phyloP scores from a whole-genome alignment of 1,284 basidiomycete genomes.

The Malassezia arunalokei region DNA sequence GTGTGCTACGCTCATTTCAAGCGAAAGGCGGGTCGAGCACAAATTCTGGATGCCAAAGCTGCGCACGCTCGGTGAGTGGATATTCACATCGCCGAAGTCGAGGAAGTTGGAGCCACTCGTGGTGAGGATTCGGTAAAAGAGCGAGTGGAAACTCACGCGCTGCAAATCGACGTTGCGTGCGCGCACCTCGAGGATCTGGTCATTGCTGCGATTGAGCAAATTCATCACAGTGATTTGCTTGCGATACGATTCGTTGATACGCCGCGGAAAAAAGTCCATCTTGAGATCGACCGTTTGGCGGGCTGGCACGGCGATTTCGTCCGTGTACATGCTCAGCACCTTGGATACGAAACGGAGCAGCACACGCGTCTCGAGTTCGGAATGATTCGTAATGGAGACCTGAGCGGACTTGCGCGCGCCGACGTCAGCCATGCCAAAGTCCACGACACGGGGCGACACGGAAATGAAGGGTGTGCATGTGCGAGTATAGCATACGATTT shows the following conservation, averaged over 20 bases:
- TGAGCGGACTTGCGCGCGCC: constrained; percentile 48
- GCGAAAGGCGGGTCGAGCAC: constrained; percentile 43
- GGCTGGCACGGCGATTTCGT: constrained; percentile 50
- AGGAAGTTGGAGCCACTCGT: constrained; percentile 50
- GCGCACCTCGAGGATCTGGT: constrained; percentile 49
- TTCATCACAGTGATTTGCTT: constrained; percentile 50
- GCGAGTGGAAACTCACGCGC: constrained; percentile 51
- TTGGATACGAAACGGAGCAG: constrained; percentile 51
- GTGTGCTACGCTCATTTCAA: constrained; percentile 50
- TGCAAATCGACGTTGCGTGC: constrained; percentile 50
- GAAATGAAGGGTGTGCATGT: constrained; percentile 50
- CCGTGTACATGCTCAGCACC: constrained; percentile 50
- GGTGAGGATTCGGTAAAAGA: constrained; percentile 51
- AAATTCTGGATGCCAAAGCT: constrained; percentile 50
- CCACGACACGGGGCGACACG: constrained; percentile 47
- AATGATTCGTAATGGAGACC: constrained; percentile 48
- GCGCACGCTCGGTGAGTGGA: constrained; percentile 49
- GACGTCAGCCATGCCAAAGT: constrained; percentile 51
- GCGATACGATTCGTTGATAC: constrained; percentile 50
- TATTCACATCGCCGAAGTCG: constrained; percentile 51
- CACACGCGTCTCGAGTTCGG: constrained; percentile 49
- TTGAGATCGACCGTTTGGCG: constrained; percentile 49
- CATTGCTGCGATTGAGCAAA: constrained; percentile 43
- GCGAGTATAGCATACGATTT: constrained; percentile 47
- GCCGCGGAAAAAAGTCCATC: constrained; percentile 50